Evolutionary conservation across 257 asterid genomes (phyloP), one percentile per base, ranked within the genome.

Genomic region (Gardenia jasminoides): DNA sequence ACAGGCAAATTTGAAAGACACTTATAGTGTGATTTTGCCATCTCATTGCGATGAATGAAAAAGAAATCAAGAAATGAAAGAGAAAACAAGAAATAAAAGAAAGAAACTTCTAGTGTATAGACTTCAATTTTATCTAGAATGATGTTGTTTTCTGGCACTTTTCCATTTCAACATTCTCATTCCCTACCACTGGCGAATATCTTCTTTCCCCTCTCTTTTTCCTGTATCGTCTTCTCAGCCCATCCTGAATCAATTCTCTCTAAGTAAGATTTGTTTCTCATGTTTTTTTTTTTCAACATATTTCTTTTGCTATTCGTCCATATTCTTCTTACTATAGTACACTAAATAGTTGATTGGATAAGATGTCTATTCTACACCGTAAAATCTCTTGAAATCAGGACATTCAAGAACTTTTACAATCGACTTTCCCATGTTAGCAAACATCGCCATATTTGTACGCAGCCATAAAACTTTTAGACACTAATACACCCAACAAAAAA

Each of bases 151-250:
- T 76, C 72, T 61, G 47, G 64, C 62, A 19, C 31, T 47, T 76
- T 76, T 2, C 72, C 52, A 76, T 44, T 76, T 64, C 72, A 62
- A 76, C 62, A 76, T 76, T 75, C 71, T 43, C 59, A 75, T 75
- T 56, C 78, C 43, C 66, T 30, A 30, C 46, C 70, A 66, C 33
- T 13, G 30, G 44, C 36, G 70, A 66, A 66, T 16, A 66, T 31
- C 70, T 31, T 31, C 70, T 30, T 13, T 56, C 12, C 66, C 17
- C 41, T 4, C 8, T 12, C 6, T 3, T 30, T 50, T 47, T 47
- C 26, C 22, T 61, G 43, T 47, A 26, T 71, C n/a, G 41, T 73
- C 77, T 30, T 52, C 31, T 26, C 36, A 9, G 19, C 10, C 19
- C 78, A 74, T 56, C 78, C 8, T 44, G 69, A 58, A 74, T 59